Evolutionary conservation across 2,329 filamentous ascomycete genomes (phyloP), one percentile per base, ranked within the genome.

Genomic region (Botryosphaeria dothidea): DNA sequence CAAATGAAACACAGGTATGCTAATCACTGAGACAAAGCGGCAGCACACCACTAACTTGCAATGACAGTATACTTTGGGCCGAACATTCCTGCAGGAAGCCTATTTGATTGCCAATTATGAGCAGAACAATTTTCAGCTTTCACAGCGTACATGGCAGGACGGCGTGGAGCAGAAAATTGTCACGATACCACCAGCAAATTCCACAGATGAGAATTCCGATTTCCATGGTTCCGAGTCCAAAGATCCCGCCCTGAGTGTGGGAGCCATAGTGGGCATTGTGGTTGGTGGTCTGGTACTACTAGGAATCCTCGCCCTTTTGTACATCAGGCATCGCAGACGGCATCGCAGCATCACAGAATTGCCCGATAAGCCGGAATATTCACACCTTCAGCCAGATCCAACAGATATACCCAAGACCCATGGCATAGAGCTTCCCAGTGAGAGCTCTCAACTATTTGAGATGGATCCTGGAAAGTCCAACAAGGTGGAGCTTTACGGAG

Each of bases 61-160:
- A n/a, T n/a, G n/a, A n/a, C n/a, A 63, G 49, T 54, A 54, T 23
- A 63, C 61, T 23, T 65, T 79, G 0, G 77, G 77, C 0, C 74
- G 77, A 1, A 69, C 76, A 0, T 74, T 79, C 29, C 61, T 79
- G 0, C 77, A 79, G 57, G 76, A 78, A 65, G 72, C 77, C 0
- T 78, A 79, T 38, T 63, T 79, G 1, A 56, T 75, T 34, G 75
- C 77, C 15, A 75, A 79, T 62, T 78, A 78, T 56, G 75, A 78
- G 25, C 68, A 70, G 2, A n/a, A 62, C 9, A 75, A 74, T 54
- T 78, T 78, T 51, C 74, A 71, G 34, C 48, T 63, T n/a, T 41
- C 61, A 6, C 61, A 63, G 31, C 49, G 61, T n/a, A 34, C 11
- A n/a, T 63, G 61, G 49, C 17, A 52, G 21, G 46, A 43, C 23